Evolutionary conservation across 2,329 filamentous ascomycete genomes (phyloP).

Genomic region (Fragosphaeria purpurea): DNA sequence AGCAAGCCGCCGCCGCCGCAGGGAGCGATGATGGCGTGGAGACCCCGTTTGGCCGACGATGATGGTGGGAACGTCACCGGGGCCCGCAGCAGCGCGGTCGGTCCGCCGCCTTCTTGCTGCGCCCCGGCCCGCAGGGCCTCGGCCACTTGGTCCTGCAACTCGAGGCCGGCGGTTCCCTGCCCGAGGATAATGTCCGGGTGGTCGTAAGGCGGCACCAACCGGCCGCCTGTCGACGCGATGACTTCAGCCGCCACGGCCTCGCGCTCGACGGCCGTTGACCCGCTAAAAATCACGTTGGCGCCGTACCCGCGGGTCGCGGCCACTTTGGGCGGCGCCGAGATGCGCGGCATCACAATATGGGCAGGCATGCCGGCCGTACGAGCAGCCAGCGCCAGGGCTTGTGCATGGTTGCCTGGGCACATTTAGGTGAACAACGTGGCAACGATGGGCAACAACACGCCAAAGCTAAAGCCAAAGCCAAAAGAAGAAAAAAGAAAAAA

Average conservation of each 20-base stretch:
- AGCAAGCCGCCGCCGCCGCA: slow-evolving; percentile 86
- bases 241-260: slow-evolving; percentile 67
- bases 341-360: slow-evolving; percentile 87
- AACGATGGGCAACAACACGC: not conserved
- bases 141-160: slow-evolving; percentile 65
- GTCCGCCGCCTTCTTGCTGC: not conserved
- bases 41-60: slow-evolving; percentile 15
- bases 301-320: slow-evolving; percentile 71
- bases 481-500: slow-evolving; percentile 4
- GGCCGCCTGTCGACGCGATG: slow-evolving; percentile 60
- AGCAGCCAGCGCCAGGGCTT: slow-evolving; percentile 82
- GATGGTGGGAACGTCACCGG: not conserved
- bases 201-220: slow-evolving; percentile 82
- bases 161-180: slow-evolving; percentile 81
- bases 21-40: slow-evolving; percentile 70
- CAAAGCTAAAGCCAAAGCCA: not conserved
- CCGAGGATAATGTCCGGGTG: slow-evolving; percentile 86
- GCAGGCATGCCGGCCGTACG: slow-evolving; percentile 62
- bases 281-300: slow-evolving; percentile 69
- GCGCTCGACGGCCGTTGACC: slow-evolving; percentile 68
- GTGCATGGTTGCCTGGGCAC: slow-evolving; percentile 77
- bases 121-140: slow-evolving; percentile 12
- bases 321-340: slow-evolving; percentile 77
- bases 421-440: not conserved
- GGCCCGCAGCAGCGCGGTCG: slow-evolving; percentile 7